Evolutionary conservation across 2,329 filamentous ascomycete species (phyloP).

Genomic region (Claviceps maximensis): DNA sequence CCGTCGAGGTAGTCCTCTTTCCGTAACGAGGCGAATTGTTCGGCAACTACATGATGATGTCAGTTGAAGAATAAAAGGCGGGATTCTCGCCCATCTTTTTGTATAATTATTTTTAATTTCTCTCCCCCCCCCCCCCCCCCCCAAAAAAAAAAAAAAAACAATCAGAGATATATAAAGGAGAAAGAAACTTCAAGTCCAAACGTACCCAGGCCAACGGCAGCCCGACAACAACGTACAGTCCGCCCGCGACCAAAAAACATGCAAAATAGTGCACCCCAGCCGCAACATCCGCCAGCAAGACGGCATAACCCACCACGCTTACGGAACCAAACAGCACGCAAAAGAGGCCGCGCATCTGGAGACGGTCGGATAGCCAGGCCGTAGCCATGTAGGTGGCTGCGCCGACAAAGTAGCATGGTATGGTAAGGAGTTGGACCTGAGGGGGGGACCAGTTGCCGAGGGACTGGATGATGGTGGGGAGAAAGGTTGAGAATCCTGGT

Average conservation of each 20-base stretch:
- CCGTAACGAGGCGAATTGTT: conserved; percentile 63
- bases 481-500: conserved; percentile 57
- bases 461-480: conserved; percentile 64
- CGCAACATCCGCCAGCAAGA: conserved; percentile 47
- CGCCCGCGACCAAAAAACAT: conserved; percentile 62
- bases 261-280: conserved; percentile 58
- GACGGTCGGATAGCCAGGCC: conserved; percentile 53
- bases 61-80: too few relatives aligned
- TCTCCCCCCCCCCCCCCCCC: too few relatives aligned
- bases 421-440: conserved; percentile 61
- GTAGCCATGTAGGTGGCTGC: conserved; percentile 54
- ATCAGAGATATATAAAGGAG: not conserved
- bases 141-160: not conserved
- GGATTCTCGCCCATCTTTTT: too few relatives aligned
- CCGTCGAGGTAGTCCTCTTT: conserved; percentile 60
- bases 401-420: conserved; percentile 64
- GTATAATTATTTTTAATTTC: too few relatives aligned
- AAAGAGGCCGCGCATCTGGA: conserved; percentile 53
- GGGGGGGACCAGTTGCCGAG: conserved; percentile 50
- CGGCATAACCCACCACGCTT: conserved; percentile 54
- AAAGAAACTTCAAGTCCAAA: not conserved
- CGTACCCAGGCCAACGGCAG: conserved; percentile 41
- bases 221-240: conserved; percentile 47
- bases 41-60: conserved; percentile 31
- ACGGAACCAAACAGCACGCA: conserved; percentile 47